Evolutionary conservation across 1,284 basidiomycete genomes (phyloP), one percentile per base, ranked within the genome.

Genomic region (Ceratobasidium sp.): DNA sequence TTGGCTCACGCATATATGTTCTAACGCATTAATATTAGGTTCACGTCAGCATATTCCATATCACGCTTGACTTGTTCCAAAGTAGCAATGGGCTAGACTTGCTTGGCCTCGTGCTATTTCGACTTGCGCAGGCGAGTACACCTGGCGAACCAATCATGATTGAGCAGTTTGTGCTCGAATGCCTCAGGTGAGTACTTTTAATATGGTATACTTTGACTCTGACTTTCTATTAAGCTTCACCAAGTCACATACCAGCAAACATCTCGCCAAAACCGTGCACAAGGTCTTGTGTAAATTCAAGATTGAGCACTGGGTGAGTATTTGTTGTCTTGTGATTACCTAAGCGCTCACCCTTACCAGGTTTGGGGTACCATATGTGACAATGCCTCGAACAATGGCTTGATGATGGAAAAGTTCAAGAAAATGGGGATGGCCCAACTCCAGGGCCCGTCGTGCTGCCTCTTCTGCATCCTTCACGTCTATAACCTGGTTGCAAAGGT

Each of bases 251-350:
- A 65, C 63, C 14, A 34, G 63, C 16, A 27, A 29, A 31, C 19
- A n/a, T n/a, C 43, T 65, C 22, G 63, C 63, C 19, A 22, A 43
- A 34, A 13, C 63, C 16, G 27, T 49, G n/a, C 34, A 49, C 24
- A 29, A 48, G 29, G 63, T 53, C 13, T 16, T 51, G 43, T 34
- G 48, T 9, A 49, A 65, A 34, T 65, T 65, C n/a, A 31, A 31
- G 43, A 65, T 65, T 65, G 48, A 65, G 49, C 27, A 65, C 39
- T 31, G 46, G 43, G 63, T 65, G 24, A 65, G 63, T 41, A 16
- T 63, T 7, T 63, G 43, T 43, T 63, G 37, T n/a, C 11, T 31
- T 65, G 27, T 22, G 39, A 46, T 37, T 43, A 34, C 37, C 24
- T 29, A 24, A 16, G 13, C 16, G 53, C 48, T 16, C 31, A 49